These are phyloP conservation scores for Lobosporangium transversale DNA, from an alignment of 192 early-diverging fungal genomes.

Conservation along the genomic window DNA sequence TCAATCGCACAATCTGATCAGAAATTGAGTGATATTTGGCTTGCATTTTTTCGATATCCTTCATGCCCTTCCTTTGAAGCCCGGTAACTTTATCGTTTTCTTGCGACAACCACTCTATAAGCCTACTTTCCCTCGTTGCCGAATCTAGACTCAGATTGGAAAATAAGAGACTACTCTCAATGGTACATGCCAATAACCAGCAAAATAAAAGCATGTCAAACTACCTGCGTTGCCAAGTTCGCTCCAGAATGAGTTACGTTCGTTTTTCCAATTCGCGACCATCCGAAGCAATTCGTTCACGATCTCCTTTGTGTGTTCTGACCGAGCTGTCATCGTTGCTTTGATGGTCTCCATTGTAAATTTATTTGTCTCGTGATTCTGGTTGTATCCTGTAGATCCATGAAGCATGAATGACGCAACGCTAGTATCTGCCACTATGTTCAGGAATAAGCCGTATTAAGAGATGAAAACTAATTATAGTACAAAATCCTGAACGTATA, in stretches of 20 bases:
- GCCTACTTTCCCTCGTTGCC: conserved; percentile 14
- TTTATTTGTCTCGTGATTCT: conserved; percentile 13
- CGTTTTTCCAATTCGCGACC: conserved; percentile 31
- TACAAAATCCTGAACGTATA: no score
- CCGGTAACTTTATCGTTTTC: conserved; percentile 33
- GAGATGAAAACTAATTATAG: no score
- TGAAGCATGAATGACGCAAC: conserved; percentile 36
- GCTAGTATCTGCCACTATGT: conserved; percentile 16
- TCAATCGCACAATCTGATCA: conserved; percentile 31
- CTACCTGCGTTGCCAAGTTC: conserved; percentile 22
- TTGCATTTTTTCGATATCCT: conserved; percentile 33
- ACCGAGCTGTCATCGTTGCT: conserved; percentile 14
- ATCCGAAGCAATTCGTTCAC: conserved; percentile 26
- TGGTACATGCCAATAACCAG: neutral
- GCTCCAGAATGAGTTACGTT: conserved; percentile 37
- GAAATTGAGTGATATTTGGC: conserved; percentile 32
- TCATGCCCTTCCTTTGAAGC: conserved; percentile 19
- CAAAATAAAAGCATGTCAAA: neutral
- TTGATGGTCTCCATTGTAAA: conserved; percentile 18
- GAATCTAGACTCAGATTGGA: conserved; percentile 16
- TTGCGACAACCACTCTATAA: conserved; percentile 15
- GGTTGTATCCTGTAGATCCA: conserved; percentile 3
- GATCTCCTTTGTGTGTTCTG: conserved; percentile 43
- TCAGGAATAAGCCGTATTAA: no score
- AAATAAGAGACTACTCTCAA: neutral